Evolutionary conservation across 179 eudicot genomes (phyloP), one percentile per base, ranked within the genome.

Genomic region (Nepenthes alata): DNA sequence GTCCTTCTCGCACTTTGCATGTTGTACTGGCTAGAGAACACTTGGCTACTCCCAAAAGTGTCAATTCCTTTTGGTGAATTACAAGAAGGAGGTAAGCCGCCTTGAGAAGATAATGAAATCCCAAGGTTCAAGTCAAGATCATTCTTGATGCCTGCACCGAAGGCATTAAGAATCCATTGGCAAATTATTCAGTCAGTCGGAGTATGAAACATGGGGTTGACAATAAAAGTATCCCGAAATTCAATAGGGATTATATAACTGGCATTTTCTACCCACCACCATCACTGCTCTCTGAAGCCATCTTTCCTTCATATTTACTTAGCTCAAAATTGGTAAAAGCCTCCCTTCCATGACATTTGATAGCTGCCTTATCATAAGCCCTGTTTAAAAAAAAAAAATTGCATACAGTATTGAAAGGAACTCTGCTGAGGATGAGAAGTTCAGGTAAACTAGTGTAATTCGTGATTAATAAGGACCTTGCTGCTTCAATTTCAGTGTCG

Each of bases 81-180:
- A 55, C 62, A 65, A 38, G 65, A 61, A 52, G 74, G 69, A 62
- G 81, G 65, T 11, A 52, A 56, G 9, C 53, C 61, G 57, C 63
- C 64, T 35, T 60, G 59, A 58, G 83, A 67, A 56, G 83, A 57
- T 55, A 65, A 57, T 50, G 89, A 78, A 38, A 81, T 75, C 61
- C 85, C 80, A 75, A 83, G 76, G 62, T 77, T 81, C 58, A 83
- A 68, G 54, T 78, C 85, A 58, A 83, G 89, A 67, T 74, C 69
- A 55, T 72, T 64, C 47, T 59, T 61, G 38, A 63, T 59, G 39
- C 69, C 85, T 78, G 81, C 68, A 61, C 35, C 15, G 34, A 48
- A 12, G 35, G 48, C 25, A 59, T 37, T 59, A 37, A 37, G 11
- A 44, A 7, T 13, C 48, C 14, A 11, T 35, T 25, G 25, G 25